Evolutionary conservation across 495 filamentous ascomycete genomes (phyloP).

Genomic region (Tuber microsphaerosporum): DNA sequence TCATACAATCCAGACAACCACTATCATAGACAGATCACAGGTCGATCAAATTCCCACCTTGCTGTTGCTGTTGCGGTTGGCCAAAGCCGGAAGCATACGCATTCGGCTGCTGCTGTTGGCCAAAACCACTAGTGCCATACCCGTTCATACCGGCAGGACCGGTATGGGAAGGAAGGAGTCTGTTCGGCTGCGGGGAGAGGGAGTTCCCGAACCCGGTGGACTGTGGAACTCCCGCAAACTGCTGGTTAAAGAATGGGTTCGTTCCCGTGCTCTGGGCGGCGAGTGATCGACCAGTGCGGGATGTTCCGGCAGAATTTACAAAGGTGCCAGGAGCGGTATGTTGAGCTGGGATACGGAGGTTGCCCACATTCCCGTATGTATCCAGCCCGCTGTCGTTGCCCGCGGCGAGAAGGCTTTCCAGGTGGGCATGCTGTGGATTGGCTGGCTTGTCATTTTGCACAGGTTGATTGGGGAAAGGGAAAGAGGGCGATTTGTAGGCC

Average conservation of each 20-base stretch:
- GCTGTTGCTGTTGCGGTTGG: slow-evolving; percentile 56
- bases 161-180: slow-evolving; percentile 67
- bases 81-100: slow-evolving; percentile 47
- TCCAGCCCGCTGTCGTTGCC: slow-evolving; percentile 75
- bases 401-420: slow-evolving; percentile 79
- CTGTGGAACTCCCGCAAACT: slow-evolving; percentile 74
- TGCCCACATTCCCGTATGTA: slow-evolving; percentile 92
- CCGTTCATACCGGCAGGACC: slow-evolving; percentile 58
- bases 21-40: slow-evolving; percentile 49
- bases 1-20: neutral
- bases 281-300: slow-evolving; percentile 49
- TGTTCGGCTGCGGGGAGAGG: slow-evolving; percentile 41
- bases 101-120: slow-evolving; percentile 44
- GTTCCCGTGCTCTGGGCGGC: slow-evolving; percentile 71
- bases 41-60: slow-evolving; percentile 82
- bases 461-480: slow-evolving; percentile 30
- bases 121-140: slow-evolving; percentile 47
- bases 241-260: slow-evolving; percentile 81
- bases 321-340: slow-evolving; percentile 96
- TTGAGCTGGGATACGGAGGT: slow-evolving; percentile 90
- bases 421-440: slow-evolving; percentile 72
- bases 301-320: slow-evolving; percentile 80
- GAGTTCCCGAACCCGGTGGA: slow-evolving; percentile 43
- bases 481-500: slow-evolving; percentile 1
- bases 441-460: slow-evolving; percentile 48